Base-by-base conservation (phyloP, 768 basidiomycete genomes). In the Hydnum rufescens region DNA sequence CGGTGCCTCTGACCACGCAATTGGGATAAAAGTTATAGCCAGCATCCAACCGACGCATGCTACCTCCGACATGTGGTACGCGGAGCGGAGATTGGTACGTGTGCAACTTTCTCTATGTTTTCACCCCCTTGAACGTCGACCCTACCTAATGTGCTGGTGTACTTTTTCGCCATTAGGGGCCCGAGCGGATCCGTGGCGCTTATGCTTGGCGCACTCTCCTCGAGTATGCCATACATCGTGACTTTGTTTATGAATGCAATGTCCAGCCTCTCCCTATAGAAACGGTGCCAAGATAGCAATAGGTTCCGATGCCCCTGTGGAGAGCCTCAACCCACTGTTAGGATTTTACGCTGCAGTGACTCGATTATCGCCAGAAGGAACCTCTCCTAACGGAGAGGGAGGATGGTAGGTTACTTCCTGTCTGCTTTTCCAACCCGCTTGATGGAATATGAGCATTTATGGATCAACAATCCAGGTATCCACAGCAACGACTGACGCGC, bases 1-100 rank as follows among this genome's bases (percentile, higher is more conserved):
- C 30, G 26, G 13, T 51, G 32, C n/a, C n/a, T n/a, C n/a, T n/a
- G n/a, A n/a, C n/a, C n/a, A n/a, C 13, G 47, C 6, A n/a, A 8
- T 52, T 49, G 5, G n/a, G 32, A 13, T 51, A 6, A n/a, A 42
- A 89, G 85, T 96, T 22, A 82, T 93, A 59, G 74, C 83, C 3
- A 92, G 88, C 58, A 86, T 93, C 2, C 90, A 96, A 60, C 90
- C 90, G 0, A 90, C 86, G 1, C 89, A 95, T 61, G 87, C 80
- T 54, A 85, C 79, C 32, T 88, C 81, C 49, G 87, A 90, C 56
- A 95, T 95, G 90, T 74, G 76, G 67, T 96, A 92, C 59, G 90
- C 89, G 1, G 87, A 95, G 63, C 69, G 64, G 4, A 76, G 90
- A 54, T 62, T 96, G 57, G 85, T 82, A 58, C 32, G 68, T 60